A percentile compares a stretch with the other conserved stretches of the same genome.
phyloP scores from a whole-genome alignment of 2,329 filamentous ascomycete species.

The Cladosporium sp. region DNA sequence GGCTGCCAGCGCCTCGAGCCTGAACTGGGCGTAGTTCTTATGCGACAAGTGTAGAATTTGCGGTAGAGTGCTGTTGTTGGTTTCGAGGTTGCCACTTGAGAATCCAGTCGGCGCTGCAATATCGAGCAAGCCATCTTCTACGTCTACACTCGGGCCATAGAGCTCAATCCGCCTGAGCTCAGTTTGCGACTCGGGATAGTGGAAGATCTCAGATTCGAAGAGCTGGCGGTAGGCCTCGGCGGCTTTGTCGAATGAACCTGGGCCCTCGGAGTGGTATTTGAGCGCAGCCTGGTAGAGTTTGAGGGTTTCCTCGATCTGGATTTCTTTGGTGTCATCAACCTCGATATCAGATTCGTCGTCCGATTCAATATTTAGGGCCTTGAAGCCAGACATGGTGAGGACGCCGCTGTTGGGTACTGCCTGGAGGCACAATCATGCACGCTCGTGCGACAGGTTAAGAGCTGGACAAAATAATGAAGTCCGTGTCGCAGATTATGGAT shows the following conservation, averaged over 20 bases:
- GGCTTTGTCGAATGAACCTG: slow-evolving; percentile 72
- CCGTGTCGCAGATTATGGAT: neutral
- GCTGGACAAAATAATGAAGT: neutral
- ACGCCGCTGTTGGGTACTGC: neutral
- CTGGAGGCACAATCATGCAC: neutral
- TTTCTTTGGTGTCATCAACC: slow-evolving; percentile 90
- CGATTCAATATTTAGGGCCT: slow-evolving; percentile 89
- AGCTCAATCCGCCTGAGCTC: slow-evolving; percentile 74
- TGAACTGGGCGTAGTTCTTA: slow-evolving; percentile 93
- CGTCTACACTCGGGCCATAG: slow-evolving; percentile 46
- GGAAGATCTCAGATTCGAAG: slow-evolving; percentile 91
- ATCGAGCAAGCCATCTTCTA: slow-evolving; percentile 35
- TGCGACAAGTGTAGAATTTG: slow-evolving; percentile 91
- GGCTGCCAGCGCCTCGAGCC: slow-evolving; percentile 61
- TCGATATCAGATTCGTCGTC: slow-evolving; percentile 90
- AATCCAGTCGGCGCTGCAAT: slow-evolving; percentile 35
- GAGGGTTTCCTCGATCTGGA: slow-evolving; percentile 94
- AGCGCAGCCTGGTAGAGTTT: slow-evolving; percentile 91
- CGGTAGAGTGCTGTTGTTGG: slow-evolving; percentile 74
- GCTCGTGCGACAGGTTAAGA: neutral
- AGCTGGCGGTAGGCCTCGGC: slow-evolving; percentile 78
- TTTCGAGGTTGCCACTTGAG: slow-evolving; percentile 62
- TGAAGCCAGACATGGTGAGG: slow-evolving; percentile 62
- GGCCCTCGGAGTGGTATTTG: slow-evolving; percentile 86
- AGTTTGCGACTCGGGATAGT: slow-evolving; percentile 80